Evolutionary conservation across 371 early-diverging fungal species (phyloP).

Genomic region (Batrachochytrium dendrobatidis): DNA sequence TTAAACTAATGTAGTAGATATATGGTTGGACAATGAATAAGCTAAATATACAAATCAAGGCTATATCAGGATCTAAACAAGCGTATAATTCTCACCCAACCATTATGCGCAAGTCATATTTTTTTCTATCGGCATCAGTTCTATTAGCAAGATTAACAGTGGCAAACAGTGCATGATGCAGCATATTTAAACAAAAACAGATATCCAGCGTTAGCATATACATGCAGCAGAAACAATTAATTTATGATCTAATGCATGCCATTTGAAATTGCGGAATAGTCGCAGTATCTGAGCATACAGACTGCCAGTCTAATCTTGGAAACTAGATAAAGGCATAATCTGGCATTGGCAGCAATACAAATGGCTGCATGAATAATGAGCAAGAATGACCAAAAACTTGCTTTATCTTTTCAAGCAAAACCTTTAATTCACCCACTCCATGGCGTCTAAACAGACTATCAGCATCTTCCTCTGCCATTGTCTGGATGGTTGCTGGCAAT

Average conservation of each 20-base stretch:
- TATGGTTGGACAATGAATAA: too few relatives aligned
- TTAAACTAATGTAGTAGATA: too few relatives aligned
- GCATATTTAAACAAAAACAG: not conserved
- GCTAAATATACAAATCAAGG: too few relatives aligned
- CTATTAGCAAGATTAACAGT: not conserved
- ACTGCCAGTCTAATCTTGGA: too few relatives aligned
- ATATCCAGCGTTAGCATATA: not conserved
- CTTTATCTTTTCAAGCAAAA: not conserved
- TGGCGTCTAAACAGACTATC: not conserved
- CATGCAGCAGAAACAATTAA: not conserved
- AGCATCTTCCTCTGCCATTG: not conserved
- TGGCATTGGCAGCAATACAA: too few relatives aligned
- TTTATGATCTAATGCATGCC: too few relatives aligned
- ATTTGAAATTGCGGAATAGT: too few relatives aligned
- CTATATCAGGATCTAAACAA: too few relatives aligned
- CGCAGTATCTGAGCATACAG: too few relatives aligned
- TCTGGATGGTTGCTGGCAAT: too few relatives aligned
- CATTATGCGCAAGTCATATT: constrained; percentile 73
- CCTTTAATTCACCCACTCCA: not conserved
- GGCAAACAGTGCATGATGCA: not conserved
- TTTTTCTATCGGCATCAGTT: constrained; percentile 65
- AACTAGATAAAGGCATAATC: not conserved
- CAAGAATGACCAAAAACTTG: not conserved
- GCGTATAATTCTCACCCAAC: constrained; percentile 77
- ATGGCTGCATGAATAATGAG: too few relatives aligned